Evolutionary conservation across 1,139 yeast genomes (phyloP), one percentile per base, ranked within the genome.

Genomic region (Suhomyces kunorum): DNA sequence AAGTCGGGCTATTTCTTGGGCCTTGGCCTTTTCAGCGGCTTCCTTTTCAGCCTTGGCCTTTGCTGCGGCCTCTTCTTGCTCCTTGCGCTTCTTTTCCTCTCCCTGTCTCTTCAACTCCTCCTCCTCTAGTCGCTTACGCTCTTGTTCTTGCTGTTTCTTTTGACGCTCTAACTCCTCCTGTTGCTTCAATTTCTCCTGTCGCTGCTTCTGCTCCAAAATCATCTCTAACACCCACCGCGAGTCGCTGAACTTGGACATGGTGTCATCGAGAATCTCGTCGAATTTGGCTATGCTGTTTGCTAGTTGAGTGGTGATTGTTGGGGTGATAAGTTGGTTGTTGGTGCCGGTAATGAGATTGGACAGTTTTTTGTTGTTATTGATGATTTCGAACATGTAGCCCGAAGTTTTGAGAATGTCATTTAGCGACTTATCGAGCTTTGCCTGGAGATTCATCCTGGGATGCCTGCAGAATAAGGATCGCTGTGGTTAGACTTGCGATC

Each of bases 221-320:
- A 68, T 71, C 42, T 66, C 76, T 7, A 72, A 58, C 44, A 76
- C 71, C 78, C 78, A 72, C 34, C 60, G 57, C 6, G 75, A 70
- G 42, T 72, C 77, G 47, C 71, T 71, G 48, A 71, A 66, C 47
- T 71, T 71, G 42, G 63, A 54, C 6, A 68, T 56, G 1, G 77
- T 69, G 12, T 72, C 77, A 49, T 72, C 77, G 12, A 72, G 57
- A 29, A 71, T 61, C 36, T 64, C 74, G 46, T 72, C 76, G 43
- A 72, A 71, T 37, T 61, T 63, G 33, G 58, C 49, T n/a, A 72
- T 61, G 46, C 65, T 65, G 38, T 52, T 54, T 11, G 68, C 57
- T 12, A 72, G 55, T 46, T 69, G 75, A n/a, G 64, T 57, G n/a
- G 69, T 63, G 12, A 72, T 66, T 16, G 64, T 59, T 3, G 72